phyloP scores from a whole-genome alignment of 352 stramenopile genomes.

The Phytophthora cactorum region DNA sequence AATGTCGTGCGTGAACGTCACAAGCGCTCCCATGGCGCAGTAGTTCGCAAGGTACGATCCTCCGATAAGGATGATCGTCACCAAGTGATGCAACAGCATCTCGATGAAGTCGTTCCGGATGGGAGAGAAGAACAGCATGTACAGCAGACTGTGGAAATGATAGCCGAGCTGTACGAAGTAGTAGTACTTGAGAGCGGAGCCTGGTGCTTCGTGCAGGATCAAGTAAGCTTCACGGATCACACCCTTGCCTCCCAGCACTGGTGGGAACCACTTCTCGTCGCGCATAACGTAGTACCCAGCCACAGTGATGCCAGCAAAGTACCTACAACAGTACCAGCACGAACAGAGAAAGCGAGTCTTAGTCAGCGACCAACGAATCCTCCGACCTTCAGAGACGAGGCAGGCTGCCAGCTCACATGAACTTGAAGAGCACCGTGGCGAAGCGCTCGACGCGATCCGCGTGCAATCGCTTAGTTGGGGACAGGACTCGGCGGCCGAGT shows the following conservation, averaged over 20 bases:
- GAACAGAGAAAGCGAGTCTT: conserved; percentile 8
- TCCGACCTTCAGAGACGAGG: conserved; percentile 31
- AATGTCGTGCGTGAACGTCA: conserved; percentile 63
- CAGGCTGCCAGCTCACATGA: conserved; percentile 23
- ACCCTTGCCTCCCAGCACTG: conserved; percentile 46
- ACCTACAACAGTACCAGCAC: conserved; percentile 24
- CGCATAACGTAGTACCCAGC: conserved; percentile 52
- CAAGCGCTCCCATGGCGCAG: conserved; percentile 48
- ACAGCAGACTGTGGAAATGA: conserved; percentile 60
- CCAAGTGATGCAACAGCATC: conserved; percentile 64
- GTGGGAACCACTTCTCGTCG: conserved; percentile 57
- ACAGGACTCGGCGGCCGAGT: conserved; percentile 32
- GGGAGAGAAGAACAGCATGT: conserved; percentile 61
- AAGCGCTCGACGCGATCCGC: conserved; percentile 45
- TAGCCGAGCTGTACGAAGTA: conserved; percentile 65
- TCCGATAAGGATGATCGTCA: conserved; percentile 66
- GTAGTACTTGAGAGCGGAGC: conserved; percentile 47
- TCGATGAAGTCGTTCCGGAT: conserved; percentile 71
- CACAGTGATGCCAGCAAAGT: conserved; percentile 40
- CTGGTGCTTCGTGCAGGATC: conserved; percentile 39
- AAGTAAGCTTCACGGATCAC: conserved; percentile 39
- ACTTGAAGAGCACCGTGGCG: conserved; percentile 48
- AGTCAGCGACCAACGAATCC: conserved; percentile 15
- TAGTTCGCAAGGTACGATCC: conserved; percentile 65
- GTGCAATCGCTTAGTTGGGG: conserved; percentile 29